Base-by-base conservation (phyloP, 2,329 filamentous ascomycete species). In the Periconia digitata region DNA sequence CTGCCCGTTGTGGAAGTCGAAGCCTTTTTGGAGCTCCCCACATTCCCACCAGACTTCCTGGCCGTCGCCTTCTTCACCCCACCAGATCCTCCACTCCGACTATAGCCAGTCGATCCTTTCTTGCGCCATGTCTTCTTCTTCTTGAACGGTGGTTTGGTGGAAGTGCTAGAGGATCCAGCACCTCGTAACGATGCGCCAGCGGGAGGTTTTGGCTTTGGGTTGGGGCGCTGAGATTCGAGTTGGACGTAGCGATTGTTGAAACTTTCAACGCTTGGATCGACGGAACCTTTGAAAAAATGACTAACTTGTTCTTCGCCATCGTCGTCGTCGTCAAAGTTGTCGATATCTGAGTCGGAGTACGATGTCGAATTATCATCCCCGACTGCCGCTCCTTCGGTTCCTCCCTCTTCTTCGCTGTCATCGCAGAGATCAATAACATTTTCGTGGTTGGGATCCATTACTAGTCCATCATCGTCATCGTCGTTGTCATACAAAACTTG, bases 381-480 rank as follows among this genome's bases (percentile, higher is more conserved):
- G 12, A 13, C 27, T 32, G n/a, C 27, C 4, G 10, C 10, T 15
- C 27, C n/a, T 32, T 32, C 10, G 16, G 59, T 51, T 21, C 52
- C 64, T 21, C 60, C 63, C 1, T 39, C 34, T 13, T 64, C 54
- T 2, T 50, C 50, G 15, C 67, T 62, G 8, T 56, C 76, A 16
- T 63, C 58, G 50, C 72, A 72, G 18, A 80, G 70, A 42, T 78
- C 71, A 42, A 79, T 75, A 18, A 79, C 73, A 41, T 74, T 74
- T 20, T 55, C 52, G 34, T 78, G 78, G 53, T 83, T 80, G 2
- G 75, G 77, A 57, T 80, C 77, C 23, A 74, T 61, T 4, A 71
- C 66, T 35, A 46, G 39, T 36, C 51, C 55, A 13, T 56, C 71
- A 24, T 63, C 60, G 6, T 69, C 67, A 15, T 72, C 72, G n/a